Percentiles rank a stretch among this genome's conserved stretches.
Conservation (phyloP, 2,329 filamentous ascomycete genomes). For the Myriangium duriaei region DNA sequence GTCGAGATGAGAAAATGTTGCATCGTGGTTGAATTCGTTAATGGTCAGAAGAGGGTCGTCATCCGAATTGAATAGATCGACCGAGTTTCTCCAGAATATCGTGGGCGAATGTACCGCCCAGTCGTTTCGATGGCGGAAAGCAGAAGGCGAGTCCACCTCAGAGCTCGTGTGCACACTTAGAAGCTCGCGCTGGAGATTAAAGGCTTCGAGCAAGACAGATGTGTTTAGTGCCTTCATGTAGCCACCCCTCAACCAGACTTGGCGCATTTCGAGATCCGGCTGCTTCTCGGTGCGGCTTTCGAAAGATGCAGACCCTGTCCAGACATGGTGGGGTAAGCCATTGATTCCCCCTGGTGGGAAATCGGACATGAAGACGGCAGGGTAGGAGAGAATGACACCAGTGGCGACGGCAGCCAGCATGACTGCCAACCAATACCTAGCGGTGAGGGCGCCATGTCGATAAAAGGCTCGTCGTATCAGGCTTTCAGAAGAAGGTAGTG, state of each 20-base stretch:
- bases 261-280: slow-evolving; percentile 68
- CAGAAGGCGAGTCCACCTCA: slow-evolving; percentile 3
- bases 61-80: slow-evolving; percentile 47
- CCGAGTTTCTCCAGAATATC: slow-evolving; percentile 63
- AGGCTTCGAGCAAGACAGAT: slow-evolving; percentile 51
- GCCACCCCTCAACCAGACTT: slow-evolving; percentile 68
- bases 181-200: slow-evolving; percentile 52
- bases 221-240: slow-evolving; percentile 65
- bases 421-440: slow-evolving; percentile 61
- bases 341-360: slow-evolving; percentile 60
- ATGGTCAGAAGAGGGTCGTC: slow-evolving; percentile 54
- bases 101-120: slow-evolving; percentile 78
- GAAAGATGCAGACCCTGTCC: slow-evolving; percentile 60
- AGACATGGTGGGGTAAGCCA: slow-evolving; percentile 65
- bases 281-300: slow-evolving; percentile 34
- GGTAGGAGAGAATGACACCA: slow-evolving; percentile 58
- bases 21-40: slow-evolving; percentile 43
- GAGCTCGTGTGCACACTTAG: slow-evolving; percentile 13
- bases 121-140: background rate
- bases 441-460: slow-evolving; percentile 57
- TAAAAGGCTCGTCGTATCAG: slow-evolving; percentile 53
- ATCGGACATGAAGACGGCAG: slow-evolving; percentile 60
- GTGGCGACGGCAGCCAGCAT: slow-evolving; percentile 62
- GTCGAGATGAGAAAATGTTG: slow-evolving; percentile 53
- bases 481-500: slow-evolving; percentile 50